Evolutionary conservation across 2,329 filamentous ascomycete genomes (phyloP).

Genomic region (Cordyceps tenuipes): DNA sequence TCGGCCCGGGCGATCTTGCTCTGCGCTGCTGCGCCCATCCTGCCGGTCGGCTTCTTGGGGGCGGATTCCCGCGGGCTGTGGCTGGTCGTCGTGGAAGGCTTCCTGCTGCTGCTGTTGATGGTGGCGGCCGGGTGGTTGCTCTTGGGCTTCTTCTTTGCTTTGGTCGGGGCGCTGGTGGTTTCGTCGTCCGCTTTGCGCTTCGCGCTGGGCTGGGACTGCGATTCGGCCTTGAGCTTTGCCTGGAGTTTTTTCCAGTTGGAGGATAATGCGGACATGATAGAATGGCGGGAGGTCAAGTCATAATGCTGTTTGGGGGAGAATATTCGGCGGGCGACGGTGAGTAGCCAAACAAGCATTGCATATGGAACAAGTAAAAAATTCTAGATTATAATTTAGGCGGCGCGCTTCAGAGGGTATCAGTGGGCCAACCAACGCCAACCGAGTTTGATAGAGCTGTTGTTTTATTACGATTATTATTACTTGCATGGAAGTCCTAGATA

Average conservation of each 20-base stretch:
- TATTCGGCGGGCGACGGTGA: not conserved
- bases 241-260: conserved; percentile 77
- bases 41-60: conserved; percentile 11
- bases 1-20: conserved; percentile 37
- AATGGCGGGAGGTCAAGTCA: not conserved
- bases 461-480: no score
- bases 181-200: conserved; percentile 34
- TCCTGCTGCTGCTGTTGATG: not conserved
- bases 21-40: conserved; percentile 52
- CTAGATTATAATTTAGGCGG: not conserved
- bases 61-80: conserved; percentile 5
- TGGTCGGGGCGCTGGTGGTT: conserved; percentile 15
- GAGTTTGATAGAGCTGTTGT: not conserved
- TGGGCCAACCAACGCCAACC: not conserved
- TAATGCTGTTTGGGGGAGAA: not conserved
- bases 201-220: conserved; percentile 27
- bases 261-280: conserved; percentile 41
- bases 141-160: conserved; percentile 26
- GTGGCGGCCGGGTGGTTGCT: not conserved
- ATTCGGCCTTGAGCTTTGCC: conserved; percentile 45
- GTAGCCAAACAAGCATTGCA: not conserved
- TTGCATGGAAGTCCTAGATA: not conserved
- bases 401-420: not conserved
- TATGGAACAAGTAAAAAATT: not conserved
- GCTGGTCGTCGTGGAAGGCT: not conserved